A percentile compares a stretch with the other conserved stretches of the same genome.
These are phyloP conservation scores for Trichoderma virens DNA, from an alignment of 495 filamentous ascomycete species.

Conservation along the genomic window DNA sequence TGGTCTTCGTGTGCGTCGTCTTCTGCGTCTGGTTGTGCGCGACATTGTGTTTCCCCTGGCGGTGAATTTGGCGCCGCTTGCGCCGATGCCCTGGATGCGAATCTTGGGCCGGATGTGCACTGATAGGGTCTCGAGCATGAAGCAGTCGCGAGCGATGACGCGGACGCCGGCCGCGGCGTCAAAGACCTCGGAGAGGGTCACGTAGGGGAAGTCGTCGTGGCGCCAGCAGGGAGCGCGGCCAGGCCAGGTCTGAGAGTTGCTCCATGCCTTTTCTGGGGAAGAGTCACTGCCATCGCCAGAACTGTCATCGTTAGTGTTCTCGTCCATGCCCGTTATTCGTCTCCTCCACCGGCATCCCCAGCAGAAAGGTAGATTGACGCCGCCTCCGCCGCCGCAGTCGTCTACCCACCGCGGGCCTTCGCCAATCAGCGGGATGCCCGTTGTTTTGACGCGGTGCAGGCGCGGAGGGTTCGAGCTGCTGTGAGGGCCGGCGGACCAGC, in stretches of 20 bases:
- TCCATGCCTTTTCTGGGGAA: background rate
- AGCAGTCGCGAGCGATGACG: slow-evolving; percentile 48
- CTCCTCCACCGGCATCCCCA: slow-evolving; percentile 32
- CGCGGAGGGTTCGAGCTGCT: slow-evolving; percentile 31
- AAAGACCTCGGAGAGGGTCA: slow-evolving; percentile 48
- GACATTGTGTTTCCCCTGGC: background rate
- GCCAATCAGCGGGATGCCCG: slow-evolving; percentile 48
- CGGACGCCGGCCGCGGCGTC: slow-evolving; percentile 46
- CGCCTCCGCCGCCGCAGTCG: slow-evolving; percentile 39
- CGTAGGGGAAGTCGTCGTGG: slow-evolving; percentile 46
- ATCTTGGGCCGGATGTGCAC: slow-evolving; percentile 23
- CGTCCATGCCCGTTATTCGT: slow-evolving; percentile 22
- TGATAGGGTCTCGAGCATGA: slow-evolving; percentile 34
- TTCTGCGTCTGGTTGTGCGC: background rate
- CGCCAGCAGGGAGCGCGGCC: slow-evolving; percentile 46
- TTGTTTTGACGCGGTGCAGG: slow-evolving; percentile 38
- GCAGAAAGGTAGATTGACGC: slow-evolving; percentile 37
- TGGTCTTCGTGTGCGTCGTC: no score
- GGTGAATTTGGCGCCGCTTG: background rate
- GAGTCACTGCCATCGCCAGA: background rate
- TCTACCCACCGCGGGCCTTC: slow-evolving; percentile 47
- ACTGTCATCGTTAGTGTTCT: background rate
- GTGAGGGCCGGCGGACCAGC: slow-evolving; percentile 39
- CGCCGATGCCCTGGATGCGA: slow-evolving; percentile 13
- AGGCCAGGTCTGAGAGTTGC: slow-evolving; percentile 18